Evolutionary conservation across 108 stramenopile genomes (phyloP).

Genomic region (Schizochytrium sp.): DNA sequence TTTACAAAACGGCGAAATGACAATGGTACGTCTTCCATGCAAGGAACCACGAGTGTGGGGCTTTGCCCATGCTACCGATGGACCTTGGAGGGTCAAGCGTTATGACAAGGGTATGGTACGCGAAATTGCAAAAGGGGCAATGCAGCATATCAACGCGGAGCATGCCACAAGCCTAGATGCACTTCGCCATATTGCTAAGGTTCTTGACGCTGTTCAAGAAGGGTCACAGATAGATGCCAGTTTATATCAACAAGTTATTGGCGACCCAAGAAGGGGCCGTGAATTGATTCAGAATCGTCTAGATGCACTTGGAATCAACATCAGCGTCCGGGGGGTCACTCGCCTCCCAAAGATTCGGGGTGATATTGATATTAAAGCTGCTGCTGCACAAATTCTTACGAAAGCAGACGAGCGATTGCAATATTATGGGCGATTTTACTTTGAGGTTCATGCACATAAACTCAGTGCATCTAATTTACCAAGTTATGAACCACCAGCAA

Average conservation of each 20-base stretch:
- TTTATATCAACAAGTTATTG: conserved; percentile 20
- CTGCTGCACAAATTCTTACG: not conserved
- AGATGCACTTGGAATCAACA: not conserved
- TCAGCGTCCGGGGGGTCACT: not conserved
- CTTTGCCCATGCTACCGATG: conserved; percentile 37
- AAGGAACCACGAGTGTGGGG: not conserved
- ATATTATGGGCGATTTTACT: conserved; percentile 34
- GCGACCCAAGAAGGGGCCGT: not conserved
- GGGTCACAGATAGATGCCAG: not conserved
- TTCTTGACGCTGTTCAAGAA: conserved; percentile 42
- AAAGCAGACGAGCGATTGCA: conserved; percentile 9
- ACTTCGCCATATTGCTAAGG: conserved; percentile 20
- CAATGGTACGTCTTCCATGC: conserved; percentile 14
- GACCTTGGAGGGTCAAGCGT: conserved; percentile 27
- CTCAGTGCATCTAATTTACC: not conserved
- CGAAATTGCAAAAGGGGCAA: not conserved
- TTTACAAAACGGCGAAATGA: not conserved
- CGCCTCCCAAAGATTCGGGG: not conserved
- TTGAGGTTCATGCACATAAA: conserved; percentile 42
- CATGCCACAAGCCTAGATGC: conserved; percentile 8
- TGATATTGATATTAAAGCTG: conserved; percentile 27
- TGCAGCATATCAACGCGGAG: conserved; percentile 24
- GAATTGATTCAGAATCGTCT: conserved; percentile 39
- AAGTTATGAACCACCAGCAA: not conserved
- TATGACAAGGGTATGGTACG: conserved; percentile 42